Conservation (phyloP, 2,329 filamentous ascomycete species). For the Fusarium odoratissimum region DNA sequence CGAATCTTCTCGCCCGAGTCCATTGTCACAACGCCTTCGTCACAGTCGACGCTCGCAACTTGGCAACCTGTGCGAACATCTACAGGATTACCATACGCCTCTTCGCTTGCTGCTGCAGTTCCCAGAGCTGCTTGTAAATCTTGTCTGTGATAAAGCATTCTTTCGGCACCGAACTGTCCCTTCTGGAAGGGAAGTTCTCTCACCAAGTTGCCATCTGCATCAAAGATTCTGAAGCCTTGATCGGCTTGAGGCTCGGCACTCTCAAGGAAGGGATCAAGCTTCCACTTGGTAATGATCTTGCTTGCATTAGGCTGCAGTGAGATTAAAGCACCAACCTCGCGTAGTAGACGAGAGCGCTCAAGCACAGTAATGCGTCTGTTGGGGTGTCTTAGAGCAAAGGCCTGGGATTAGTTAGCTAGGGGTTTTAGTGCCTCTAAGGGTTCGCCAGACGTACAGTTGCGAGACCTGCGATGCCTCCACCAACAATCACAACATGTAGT, state of each 20-base stretch:
- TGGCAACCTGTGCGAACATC: conserved; percentile 31
- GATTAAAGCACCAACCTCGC: conserved; percentile 37
- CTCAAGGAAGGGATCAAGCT: conserved; percentile 25
- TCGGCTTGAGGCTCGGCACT: conserved; percentile 33
- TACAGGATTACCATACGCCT: conserved; percentile 17
- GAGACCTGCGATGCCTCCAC: conserved; percentile 37
- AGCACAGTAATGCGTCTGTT: conserved; percentile 37
- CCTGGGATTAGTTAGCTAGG: conserved; percentile 2
- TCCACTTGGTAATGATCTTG: conserved; percentile 37
- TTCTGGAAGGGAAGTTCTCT: conserved; percentile 31
- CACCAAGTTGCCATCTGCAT: conserved; percentile 25
- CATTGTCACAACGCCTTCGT: conserved; percentile 29
- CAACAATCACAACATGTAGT: conserved; percentile 35
- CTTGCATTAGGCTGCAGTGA: conserved; percentile 39
- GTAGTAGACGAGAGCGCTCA: conserved; percentile 37
- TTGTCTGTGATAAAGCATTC: conserved; percentile 38
- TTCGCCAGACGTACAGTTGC: conserved; percentile 15
- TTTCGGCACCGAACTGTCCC: conserved; percentile 35
- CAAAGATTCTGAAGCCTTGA: conserved; percentile 36
- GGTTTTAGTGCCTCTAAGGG: accelerated
- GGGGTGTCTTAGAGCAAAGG: conserved; percentile 24
- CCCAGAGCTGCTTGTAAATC: conserved; percentile 32
- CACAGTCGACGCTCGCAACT: conserved; percentile 26
- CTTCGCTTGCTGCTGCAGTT: conserved; percentile 20
- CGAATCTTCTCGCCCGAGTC: conserved; percentile 25